Base-by-base conservation (phyloP, 2,329 filamentous ascomycete genomes). In the Rhynchosporium graminicola region DNA sequence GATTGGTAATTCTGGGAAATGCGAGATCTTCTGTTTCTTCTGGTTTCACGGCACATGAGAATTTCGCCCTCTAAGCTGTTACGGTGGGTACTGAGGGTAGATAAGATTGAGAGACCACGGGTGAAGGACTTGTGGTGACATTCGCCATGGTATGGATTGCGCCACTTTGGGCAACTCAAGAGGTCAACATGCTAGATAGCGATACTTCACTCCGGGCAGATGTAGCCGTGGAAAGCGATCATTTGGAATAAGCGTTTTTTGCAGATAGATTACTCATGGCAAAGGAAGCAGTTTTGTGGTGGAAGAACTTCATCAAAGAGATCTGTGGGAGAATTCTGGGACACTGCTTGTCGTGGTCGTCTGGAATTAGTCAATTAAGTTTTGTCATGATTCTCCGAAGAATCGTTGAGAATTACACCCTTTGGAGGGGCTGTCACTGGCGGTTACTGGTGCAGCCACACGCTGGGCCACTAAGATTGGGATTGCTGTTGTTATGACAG, bases 1-100 rank as follows among this genome's bases (percentile, higher is more conserved):
- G 28, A 48, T 65, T 63, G 12, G 63, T 63, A n/a, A 65, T 60
- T 38, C 45, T 63, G 5, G 60, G 40, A 29, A 38, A 47, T 26
- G 29, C 26, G 4, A 47, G 47, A 45, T 52, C 45, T 10, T 55
- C 40, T 26, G n/a, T 42, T 15, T 42, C 36, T 3, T 54, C 28
- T 13, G 46, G 7, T 3, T 50, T n/a, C 31, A 42, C 52, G 7
- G 48, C 29, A 36, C 64, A 66, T n/a, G 62, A 42, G 7, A 66
- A 59, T 28, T 62, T 61, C 28, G 46, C 5, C 42, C 54, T 60
- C 4, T 20, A 45, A 4, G 54, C 2, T 3, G 31, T 20, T 26
- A n/a, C 48, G n/a, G 8, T 20, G 8, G 31, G 36, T 28, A 36
- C 26, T 12, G 47, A 26, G 3, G 20, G 38, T 20, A 15, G 1